Conservation (phyloP, 2,329 filamentous ascomycete species). For the Botryotinia globosa region DNA sequence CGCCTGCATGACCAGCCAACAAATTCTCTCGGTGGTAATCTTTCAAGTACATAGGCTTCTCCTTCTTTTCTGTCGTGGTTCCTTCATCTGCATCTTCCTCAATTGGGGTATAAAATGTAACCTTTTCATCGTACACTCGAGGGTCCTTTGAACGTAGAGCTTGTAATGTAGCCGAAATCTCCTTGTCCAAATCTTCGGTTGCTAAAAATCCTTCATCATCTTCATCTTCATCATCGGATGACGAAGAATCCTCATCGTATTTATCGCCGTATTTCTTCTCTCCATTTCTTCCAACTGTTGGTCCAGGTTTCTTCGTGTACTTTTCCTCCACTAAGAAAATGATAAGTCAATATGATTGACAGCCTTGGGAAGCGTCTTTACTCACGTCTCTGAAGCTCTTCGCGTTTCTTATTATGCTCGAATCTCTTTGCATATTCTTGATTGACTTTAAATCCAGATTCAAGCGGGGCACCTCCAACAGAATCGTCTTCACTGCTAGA, state of each 20-base stretch:
- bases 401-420: conserved; percentile 96
- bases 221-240: conserved; percentile 73
- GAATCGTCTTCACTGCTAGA: conserved; percentile 39
- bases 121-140: conserved; percentile 76
- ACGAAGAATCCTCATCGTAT: conserved; percentile 58
- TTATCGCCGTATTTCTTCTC: conserved; percentile 41
- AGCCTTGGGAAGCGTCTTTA: conserved; percentile 24
- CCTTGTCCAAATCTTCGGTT: conserved; percentile 78
- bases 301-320: conserved; percentile 51
- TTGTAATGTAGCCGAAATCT: conserved; percentile 82
- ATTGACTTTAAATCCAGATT: conserved; percentile 72
- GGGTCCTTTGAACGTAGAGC: conserved; percentile 92
- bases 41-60: conserved; percentile 80
- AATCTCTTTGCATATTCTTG: conserved; percentile 84
- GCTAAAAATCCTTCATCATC: conserved; percentile 87
- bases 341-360: conserved; percentile 31
- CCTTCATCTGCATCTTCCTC: conserved; percentile 49
- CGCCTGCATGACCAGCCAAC: conserved; percentile 66
- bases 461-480: conserved; percentile 40
- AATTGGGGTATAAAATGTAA: conserved; percentile 71
- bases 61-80: conserved; percentile 54
- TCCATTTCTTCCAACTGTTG: conserved; percentile 40
- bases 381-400: conserved; percentile 72
- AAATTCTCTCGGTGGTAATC: conserved; percentile 93
- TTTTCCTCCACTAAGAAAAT: conserved; percentile 76